A percentile compares a stretch with the other conserved stretches of the same genome.
These are phyloP conservation scores for Leccinum aurantiacum DNA, from an alignment of 768 basidiomycete species.

Conservation along the genomic window DNA sequence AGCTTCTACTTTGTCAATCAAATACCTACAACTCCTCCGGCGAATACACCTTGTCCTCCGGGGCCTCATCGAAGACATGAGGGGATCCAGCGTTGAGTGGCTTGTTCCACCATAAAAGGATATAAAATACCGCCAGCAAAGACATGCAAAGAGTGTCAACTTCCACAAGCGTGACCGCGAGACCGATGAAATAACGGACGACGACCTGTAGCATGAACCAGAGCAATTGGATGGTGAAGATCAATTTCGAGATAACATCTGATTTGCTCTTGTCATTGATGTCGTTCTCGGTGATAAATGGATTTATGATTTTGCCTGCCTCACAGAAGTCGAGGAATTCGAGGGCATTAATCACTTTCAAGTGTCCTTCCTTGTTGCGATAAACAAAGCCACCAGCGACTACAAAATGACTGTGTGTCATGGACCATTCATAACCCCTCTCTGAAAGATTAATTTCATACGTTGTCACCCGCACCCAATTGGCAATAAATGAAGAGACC, in stretches of 20 bases:
- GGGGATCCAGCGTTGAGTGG: not conserved
- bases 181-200: not conserved
- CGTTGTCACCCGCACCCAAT: not conserved
- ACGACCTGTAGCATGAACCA: not conserved
- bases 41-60: not conserved
- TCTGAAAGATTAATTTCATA: not conserved
- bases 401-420: not conserved
- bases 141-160: not conserved
- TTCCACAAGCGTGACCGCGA: not conserved
- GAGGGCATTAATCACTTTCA: not conserved
- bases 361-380: not conserved
- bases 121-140: not conserved
- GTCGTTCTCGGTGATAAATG: not conserved
- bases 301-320: not conserved
- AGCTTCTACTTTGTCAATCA: not conserved
- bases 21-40: not conserved
- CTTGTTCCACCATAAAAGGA: constrained; percentile 4
- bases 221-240: not conserved
- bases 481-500: not conserved
- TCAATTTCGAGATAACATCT: not conserved
- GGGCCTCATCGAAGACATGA: not conserved
- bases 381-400: not conserved
- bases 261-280: constrained; percentile 5
- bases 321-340: not conserved
- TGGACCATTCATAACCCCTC: not conserved